These are phyloP conservation scores for Groenewaldozyma auringiensis DNA, from an alignment of 1,139 yeast genomes.

Conservation along the genomic window DNA sequence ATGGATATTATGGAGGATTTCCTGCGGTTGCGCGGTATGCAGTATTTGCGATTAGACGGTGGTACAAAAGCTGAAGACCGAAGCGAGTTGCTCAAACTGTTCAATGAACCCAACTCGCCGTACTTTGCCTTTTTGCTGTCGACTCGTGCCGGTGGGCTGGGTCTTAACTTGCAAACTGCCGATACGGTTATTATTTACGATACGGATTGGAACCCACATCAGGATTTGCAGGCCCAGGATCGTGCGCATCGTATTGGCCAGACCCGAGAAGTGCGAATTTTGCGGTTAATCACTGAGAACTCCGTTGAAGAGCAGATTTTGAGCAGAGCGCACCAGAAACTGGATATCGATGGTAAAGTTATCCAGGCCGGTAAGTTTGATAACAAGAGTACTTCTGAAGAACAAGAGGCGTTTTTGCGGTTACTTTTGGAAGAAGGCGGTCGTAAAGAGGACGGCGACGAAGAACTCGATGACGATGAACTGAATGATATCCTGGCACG, in stretches of 20 bases:
- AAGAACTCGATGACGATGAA: conserved; percentile 47
- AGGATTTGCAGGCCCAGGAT: conserved; percentile 97
- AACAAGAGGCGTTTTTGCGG: conserved; percentile 89
- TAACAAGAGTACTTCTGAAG: conserved; percentile 92
- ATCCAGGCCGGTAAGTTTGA: conserved; percentile 99
- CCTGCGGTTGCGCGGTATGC: conserved; percentile 61
- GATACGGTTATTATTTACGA: conserved; percentile 95
- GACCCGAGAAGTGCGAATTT: conserved; percentile 89
- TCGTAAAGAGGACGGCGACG: conserved; percentile 53
- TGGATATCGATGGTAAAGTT: conserved; percentile 95
- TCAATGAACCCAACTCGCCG: conserved; percentile 82
- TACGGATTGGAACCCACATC: conserved; percentile 99
- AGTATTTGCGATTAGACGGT: conserved; percentile 89
- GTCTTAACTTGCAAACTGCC: conserved; percentile 91
- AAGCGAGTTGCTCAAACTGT: conserved; percentile 68
- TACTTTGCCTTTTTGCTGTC: conserved; percentile 84
- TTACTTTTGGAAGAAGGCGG: conserved; percentile 74
- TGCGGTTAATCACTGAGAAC: conserved; percentile 84
- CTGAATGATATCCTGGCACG: conserved; percentile 84
- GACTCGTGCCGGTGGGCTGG: conserved; percentile 97
- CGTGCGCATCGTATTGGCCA: conserved; percentile 98
- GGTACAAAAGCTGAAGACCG: conserved; percentile 93
- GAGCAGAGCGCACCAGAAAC: conserved; percentile 87
- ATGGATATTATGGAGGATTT: conserved; percentile 99
- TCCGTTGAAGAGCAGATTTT: conserved; percentile 92